Evolutionary conservation across 257 asterid species (phyloP), one percentile per base, ranked within the genome.

Genomic region (Gentiana macrophylla): DNA sequence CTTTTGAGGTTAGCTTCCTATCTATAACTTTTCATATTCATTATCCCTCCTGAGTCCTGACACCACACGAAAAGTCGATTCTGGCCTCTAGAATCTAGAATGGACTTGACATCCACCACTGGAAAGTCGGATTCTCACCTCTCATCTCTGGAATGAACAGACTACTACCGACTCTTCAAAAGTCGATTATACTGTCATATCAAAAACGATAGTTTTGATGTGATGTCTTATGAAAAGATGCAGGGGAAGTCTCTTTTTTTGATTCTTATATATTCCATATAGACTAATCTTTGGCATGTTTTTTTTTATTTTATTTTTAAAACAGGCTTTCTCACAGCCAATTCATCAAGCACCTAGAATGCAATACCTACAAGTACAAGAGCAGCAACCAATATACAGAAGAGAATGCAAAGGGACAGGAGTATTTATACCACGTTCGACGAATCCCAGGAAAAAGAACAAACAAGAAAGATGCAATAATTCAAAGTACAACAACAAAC

Each of bases 371-470:
- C 59, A 73, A 49, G 83, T 15, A 15, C 24, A 15, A 15, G 24
- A 15, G 24, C 24, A 79, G 58, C 80, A 52, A 61, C 59, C 51
- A 50, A 53, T 32, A 2, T 55, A 63, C 77, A 85, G 71, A 58
- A 79, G 83, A 68, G 88, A 79, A 61, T 82, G 86, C 80, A 85
- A 85, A 70, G 97, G 97, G 13, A 89, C 97, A 3, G 95, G 97
- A 55, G 97, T 89, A 6, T 89, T 89, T 33, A 85, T 89, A 59
- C 97, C 97, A 5, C 85, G 70, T 53, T 77, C 86, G 12, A 60
- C 80, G 8, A 73, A 77, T 44, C 71, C 75, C 0, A 74, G 86
- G 56, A 67, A 86, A 67, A 80, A 73, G 59, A 79, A 61, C 48
- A 77, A 67, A 65, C 86, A 77, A 62, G 68, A 72, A 60, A 79